Base-by-base conservation (phyloP, 345 rosid genomes). In the Barbarea vulgaris region DNA sequence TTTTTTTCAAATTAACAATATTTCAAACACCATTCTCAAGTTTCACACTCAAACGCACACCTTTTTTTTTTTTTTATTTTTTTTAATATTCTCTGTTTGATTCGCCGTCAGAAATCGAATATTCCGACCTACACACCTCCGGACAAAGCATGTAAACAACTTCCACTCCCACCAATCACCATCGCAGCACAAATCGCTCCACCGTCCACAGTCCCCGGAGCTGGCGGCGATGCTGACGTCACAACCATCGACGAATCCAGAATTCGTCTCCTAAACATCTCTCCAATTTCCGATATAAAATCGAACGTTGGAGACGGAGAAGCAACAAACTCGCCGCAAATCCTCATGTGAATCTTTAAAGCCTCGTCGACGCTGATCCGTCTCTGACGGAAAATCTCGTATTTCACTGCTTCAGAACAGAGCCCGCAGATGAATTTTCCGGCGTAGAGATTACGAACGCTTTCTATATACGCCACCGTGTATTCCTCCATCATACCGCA, bases 391-490 rank as follows among this genome's bases (percentile, higher is more conserved):
- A 83, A 31, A 15, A 87, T 77, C 77, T 93, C 98, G 53, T 91
- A 87, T 34, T 89, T 89, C 24, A 91, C 82, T 7, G 96, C 97
- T 55, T 93, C 98, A 4, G 93, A 88, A 34, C 98, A 93, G 17
- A 93, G 77, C 3, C 98, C 98, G 61, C 98, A 93, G 1, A 93
- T 79, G 86, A 96, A 89, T 67, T 87, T 88, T 1, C 91, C 97
- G 2, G 74, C 77, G 61, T 87, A 87, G 9, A 90, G 62, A 28
- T 79, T 80, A 5, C 96, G 75, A 0, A 89, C 42, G 31, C 77
- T 85, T 57, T 84, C 83, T 3, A 87, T 88, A 77, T 91, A 91
- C 1, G 79, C 89, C 2, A 83, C 82, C 31, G 98, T 93, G 84
- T 94, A 93, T 66, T 93, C 97, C 57, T 93, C 97, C 1, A 77